phyloP scores from a whole-genome alignment of 1,139 yeast genomes.

The Spathaspora sp. region DNA sequence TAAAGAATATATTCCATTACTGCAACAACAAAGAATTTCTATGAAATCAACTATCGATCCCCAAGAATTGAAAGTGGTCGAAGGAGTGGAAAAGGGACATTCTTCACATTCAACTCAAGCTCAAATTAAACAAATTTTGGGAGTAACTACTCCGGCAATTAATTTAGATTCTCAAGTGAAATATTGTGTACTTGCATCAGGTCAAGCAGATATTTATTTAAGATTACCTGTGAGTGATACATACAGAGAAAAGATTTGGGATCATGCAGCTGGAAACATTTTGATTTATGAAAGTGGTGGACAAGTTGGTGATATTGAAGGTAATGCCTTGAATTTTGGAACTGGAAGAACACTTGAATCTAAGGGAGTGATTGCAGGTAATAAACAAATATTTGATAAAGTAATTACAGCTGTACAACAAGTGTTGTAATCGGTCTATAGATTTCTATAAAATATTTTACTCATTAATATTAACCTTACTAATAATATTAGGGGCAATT shows the following conservation, averaged over 20 bases:
- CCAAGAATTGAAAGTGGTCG: conserved; percentile 67
- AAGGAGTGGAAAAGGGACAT: conserved; percentile 96
- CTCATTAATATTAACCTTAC: conserved; percentile 32
- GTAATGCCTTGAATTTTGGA: conserved; percentile 79
- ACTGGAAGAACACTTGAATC: conserved; percentile 77
- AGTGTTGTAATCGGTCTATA: conserved; percentile 17
- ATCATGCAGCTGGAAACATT: conserved; percentile 94
- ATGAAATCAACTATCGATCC: conserved; percentile 48
- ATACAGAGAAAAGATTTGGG: conserved; percentile 96
- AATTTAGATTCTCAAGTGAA: conserved; percentile 95
- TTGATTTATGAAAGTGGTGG: conserved; percentile 92
- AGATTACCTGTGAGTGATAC: conserved; percentile 76
- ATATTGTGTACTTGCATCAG: conserved; percentile 86
- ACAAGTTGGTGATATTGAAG: conserved; percentile 77
- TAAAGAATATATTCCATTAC: conserved; percentile 35
- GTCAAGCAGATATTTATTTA: conserved; percentile 88
- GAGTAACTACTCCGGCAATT: conserved; percentile 54
- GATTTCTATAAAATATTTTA: conserved; percentile 1
- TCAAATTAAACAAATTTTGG: conserved; percentile 62
- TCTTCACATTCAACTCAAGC: conserved; percentile 90
- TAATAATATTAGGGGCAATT: conserved; percentile 68
- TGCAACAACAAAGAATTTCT: conserved; percentile 33
- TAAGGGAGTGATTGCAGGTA: conserved; percentile 92
- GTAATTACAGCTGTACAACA: conserved; percentile 60
- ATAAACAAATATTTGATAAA: conserved; percentile 55